phyloP scores from a whole-genome alignment of 208 protist genomes.

The Wallacemonas sp. region DNA sequence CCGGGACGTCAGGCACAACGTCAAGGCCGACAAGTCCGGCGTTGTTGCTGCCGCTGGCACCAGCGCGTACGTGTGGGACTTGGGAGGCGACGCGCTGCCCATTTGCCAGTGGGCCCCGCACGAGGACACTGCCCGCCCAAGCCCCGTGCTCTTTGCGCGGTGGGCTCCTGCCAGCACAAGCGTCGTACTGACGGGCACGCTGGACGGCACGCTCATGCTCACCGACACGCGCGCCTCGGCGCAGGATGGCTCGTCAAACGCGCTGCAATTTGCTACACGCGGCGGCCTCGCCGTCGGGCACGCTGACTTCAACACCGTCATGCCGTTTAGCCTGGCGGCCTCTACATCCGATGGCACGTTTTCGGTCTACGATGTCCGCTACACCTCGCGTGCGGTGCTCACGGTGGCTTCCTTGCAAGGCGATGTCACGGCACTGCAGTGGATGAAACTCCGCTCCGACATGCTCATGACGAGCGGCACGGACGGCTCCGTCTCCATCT shows the following conservation, averaged over 20 bases:
- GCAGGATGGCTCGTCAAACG: constrained; percentile 1
- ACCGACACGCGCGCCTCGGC: constrained; percentile 42
- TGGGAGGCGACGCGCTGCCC: constrained; percentile 36
- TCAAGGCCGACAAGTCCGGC: constrained; percentile 21
- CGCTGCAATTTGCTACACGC: constrained; percentile 32
- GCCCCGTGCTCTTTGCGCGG: constrained; percentile 56
- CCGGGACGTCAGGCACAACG: constrained; percentile 55
- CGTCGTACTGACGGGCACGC: constrained; percentile 72
- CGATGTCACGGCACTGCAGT: constrained; percentile 61
- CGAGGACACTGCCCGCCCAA: constrained; percentile 18
- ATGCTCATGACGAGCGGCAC: constrained; percentile 70
- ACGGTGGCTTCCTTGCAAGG: constrained; percentile 73
- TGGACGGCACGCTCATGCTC: constrained; percentile 62
- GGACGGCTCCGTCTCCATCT: constrained; percentile 77
- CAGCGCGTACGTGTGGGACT: constrained; percentile 69
- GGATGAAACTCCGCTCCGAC: constrained; percentile 67
- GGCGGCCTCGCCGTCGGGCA: constrained; percentile 21
- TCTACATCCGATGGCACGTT: constrained; percentile 70
- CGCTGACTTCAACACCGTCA: constrained; percentile 69
- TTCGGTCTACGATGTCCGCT: constrained; percentile 73
- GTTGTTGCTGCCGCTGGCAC: constrained; percentile 42
- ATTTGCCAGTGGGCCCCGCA: constrained; percentile 56
- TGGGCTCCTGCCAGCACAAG: constrained; percentile 62
- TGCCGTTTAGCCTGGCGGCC: constrained; percentile 59
- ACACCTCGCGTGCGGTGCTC: constrained; percentile 43